A percentile compares a stretch with the other conserved stretches of the same genome.
Evolutionary conservation across 1,284 basidiomycete genomes (phyloP).

Genomic region (Macrocystidia cucumis): DNA sequence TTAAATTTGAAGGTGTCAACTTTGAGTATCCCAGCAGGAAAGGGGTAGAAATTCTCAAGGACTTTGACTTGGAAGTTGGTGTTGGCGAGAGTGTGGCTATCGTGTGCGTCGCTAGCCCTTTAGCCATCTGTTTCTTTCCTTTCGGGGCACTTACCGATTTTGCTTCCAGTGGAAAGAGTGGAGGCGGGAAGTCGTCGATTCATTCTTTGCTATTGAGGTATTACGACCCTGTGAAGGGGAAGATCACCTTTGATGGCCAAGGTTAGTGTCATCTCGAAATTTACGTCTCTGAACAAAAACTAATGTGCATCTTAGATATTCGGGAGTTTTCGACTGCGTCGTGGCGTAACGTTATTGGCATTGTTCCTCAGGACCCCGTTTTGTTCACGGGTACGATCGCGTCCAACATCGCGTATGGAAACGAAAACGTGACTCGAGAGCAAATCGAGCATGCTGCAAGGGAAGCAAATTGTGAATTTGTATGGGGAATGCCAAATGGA

Average conservation of each 20-base stretch:
- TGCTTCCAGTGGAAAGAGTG: slow-evolving; percentile 68
- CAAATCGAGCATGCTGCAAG: slow-evolving; percentile 86
- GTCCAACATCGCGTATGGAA: slow-evolving; percentile 90
- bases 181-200: slow-evolving; percentile 88
- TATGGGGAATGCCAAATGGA: slow-evolving; percentile 83
- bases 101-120: slow-evolving; percentile 70
- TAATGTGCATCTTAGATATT: slow-evolving; percentile 57
- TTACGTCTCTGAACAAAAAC: slow-evolving; percentile 3
- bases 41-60: slow-evolving; percentile 71
- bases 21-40: slow-evolving; percentile 87
- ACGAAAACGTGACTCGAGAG: slow-evolving; percentile 62
- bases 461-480: slow-evolving; percentile 93
- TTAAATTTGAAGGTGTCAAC: slow-evolving; percentile 73
- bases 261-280: slow-evolving; percentile 33
- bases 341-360: slow-evolving; percentile 82
- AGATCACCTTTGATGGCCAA: slow-evolving; percentile 79
- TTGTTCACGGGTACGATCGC: slow-evolving; percentile 86
- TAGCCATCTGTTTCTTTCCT: background rate
- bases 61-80: slow-evolving; percentile 70
- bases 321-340: slow-evolving; percentile 75
- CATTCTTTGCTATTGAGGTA: slow-evolving; percentile 86
- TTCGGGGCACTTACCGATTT: slow-evolving; percentile 7
- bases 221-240: slow-evolving; percentile 86
- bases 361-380: slow-evolving; percentile 80
- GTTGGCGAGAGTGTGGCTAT: slow-evolving; percentile 88